Evolutionary conservation across 177 flowering plant species (phyloP), one percentile per base, ranked within the genome.

Genomic region (Telopea speciosissima): DNA sequence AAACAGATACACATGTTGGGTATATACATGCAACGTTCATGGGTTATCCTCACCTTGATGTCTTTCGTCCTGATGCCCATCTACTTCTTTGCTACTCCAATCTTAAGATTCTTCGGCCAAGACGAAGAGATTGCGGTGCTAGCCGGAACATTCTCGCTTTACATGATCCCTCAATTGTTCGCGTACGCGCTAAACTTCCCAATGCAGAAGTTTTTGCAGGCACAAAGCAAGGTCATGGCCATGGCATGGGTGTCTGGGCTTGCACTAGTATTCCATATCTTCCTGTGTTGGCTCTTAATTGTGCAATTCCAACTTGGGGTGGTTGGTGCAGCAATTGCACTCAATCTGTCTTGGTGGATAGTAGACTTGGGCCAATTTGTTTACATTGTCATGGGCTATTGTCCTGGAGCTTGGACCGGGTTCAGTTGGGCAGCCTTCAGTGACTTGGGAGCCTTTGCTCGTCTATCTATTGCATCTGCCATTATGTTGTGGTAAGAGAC

Each of bases 321-420:
- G 33, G 62, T 52, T 1, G 83, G 83, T 52, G 78, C 80, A 24
- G 83, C 83, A 6, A 72, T 54, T 21, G 63, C 82, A 2, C 76
- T 80, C 1, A 73, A 24, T 83, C 80, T 73, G 79, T 75, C 83
- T 25, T 86, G 85, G 85, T 84, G 87, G 89, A 8, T 81, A 25
- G 63, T 79, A 36, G 79, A 77, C 33, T 25, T 82, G 40, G 83
- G 82, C 26, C 70, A 79, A 79, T 69, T 76, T 58, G 69, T 25
- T 7, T 85, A 85, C 49, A 40, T 69, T 12, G 61, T 26, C 2
- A 54, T 65, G 68, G 86, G 86, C 19, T 76, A 79, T 66, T 85
- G 89, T 66, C 85, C 84, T 11, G 73, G 78, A 13, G 79, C 89
- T 17, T 86, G 89, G 89, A 70, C 72, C 8, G 89, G 89, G 16